These are phyloP conservation scores for Penstemon barbatus DNA, from an alignment of 257 asterid species.

Conservation along the genomic window DNA sequence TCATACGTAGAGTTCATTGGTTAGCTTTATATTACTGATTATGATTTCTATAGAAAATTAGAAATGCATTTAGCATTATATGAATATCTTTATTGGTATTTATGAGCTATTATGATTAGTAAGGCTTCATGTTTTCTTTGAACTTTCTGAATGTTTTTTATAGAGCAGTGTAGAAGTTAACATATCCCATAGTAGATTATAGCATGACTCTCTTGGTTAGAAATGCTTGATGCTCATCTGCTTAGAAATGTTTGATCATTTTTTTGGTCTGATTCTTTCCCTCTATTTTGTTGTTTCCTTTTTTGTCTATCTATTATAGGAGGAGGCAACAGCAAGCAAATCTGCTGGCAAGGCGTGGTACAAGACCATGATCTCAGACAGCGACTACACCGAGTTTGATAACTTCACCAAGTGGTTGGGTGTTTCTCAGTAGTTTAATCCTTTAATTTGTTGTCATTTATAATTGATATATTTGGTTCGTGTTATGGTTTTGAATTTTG, in stretches of 20 bases:
- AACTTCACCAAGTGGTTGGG: constrained; percentile 62
- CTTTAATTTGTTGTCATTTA: neutral
- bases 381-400: constrained; percentile 58
- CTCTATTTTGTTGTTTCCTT: neutral
- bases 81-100: no score
- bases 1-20: no score
- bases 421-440: constrained; percentile 36
- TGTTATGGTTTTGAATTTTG: constrained; percentile 13
- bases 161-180: neutral
- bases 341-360: constrained; percentile 51
- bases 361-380: constrained; percentile 62
- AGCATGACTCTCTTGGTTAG: neutral
- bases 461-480: constrained; percentile 19
- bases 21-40: no score
- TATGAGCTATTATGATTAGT: no score
- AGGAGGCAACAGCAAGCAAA: constrained; percentile 45
- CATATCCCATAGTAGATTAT: neutral
- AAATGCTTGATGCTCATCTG: neutral
- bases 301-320: constrained; percentile 29
- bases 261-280: neutral
- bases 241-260: neutral
- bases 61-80: no score
- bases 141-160: no score
- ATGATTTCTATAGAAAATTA: no score
- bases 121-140: no score